Percentiles rank a stretch among this genome's conserved stretches.
phyloP scores from a whole-genome alignment of 2,329 filamentous ascomycete genomes.

The Fonsecaea pugnacius region DNA sequence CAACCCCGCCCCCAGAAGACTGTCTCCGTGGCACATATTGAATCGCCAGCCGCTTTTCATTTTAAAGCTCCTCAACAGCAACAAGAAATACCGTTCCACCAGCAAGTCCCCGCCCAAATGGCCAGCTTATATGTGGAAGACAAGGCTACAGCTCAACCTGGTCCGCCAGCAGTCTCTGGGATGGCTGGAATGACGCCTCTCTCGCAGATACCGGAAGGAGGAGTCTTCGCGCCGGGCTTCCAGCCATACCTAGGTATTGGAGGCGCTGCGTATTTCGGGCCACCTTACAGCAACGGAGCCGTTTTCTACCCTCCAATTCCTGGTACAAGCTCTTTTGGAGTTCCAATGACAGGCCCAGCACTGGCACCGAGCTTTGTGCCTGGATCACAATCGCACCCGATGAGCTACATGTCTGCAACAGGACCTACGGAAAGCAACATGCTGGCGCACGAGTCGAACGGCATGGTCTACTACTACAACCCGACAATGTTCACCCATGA shows the following conservation, averaged over 20 bases:
- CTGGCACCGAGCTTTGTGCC: slow-evolving; percentile 33
- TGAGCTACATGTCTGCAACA: slow-evolving; percentile 35
- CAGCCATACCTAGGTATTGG: slow-evolving; percentile 72
- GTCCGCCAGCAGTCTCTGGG: slow-evolving; percentile 66
- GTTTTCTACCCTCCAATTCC: slow-evolving; percentile 58
- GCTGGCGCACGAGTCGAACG: slow-evolving; percentile 85
- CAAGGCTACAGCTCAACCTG: slow-evolving; percentile 18
- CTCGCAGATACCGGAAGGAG: slow-evolving; percentile 89
- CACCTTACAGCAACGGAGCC: slow-evolving; percentile 56
- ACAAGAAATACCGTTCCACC: slow-evolving; percentile 86
- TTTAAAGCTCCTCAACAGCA: slow-evolving; percentile 66
- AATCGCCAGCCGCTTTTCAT: slow-evolving; percentile 71
- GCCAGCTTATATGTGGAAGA: slow-evolving; percentile 54
- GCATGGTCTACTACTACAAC: slow-evolving; percentile 95
- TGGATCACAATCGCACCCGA: slow-evolving; percentile 37
- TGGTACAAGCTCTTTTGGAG: slow-evolving; percentile 54
- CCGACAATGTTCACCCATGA: slow-evolving; percentile 56
- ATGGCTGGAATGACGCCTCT: slow-evolving; percentile 79
- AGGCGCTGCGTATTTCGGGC: slow-evolving; percentile 62
- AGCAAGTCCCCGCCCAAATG: slow-evolving; percentile 83
- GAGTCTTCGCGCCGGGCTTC: slow-evolving; percentile 87
- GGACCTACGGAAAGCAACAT: slow-evolving; percentile 52
- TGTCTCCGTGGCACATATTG: slow-evolving; percentile 89
- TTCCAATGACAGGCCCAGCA: slow-evolving; percentile 40
- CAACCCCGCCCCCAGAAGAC: slow-evolving; percentile 94